Conservation (phyloP, 768 basidiomycete genomes). For the Panaeolus cyanescens region DNA sequence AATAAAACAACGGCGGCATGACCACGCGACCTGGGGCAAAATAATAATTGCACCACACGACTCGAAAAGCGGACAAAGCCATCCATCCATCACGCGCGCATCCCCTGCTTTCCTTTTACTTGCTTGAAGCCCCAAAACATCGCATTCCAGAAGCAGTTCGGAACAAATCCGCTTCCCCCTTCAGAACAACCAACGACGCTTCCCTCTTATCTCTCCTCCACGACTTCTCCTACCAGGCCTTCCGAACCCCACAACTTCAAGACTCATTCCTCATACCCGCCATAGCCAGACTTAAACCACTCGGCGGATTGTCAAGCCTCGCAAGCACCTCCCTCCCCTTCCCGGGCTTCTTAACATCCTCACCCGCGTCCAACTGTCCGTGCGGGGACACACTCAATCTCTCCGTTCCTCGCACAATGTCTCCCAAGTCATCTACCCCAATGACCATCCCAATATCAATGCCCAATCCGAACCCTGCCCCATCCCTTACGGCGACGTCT, state of each 20-base stretch:
- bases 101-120: neutral
- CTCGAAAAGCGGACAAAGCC: neutral
- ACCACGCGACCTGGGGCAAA: neutral
- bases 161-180: neutral
- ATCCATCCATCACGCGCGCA: neutral
- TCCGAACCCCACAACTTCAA: neutral
- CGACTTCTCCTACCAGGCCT: neutral
- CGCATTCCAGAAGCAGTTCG: neutral
- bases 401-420: neutral
- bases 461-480: neutral
- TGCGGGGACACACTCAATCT: neutral
- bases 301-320: neutral
- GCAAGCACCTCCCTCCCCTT: neutral
- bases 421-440: neutral
- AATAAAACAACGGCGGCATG: neutral
- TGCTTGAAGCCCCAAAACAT: neutral
- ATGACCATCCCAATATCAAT: neutral
- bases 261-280: neutral
- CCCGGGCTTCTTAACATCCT: neutral
- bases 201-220: neutral
- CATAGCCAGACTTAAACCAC: neutral
- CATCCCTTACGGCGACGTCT: neutral
- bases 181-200: neutral
- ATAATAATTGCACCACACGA: neutral
- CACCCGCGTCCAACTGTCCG: neutral